Base-by-base conservation (phyloP, 2,329 filamentous ascomycete species). In the Ploettnerulaceae sp. region DNA sequence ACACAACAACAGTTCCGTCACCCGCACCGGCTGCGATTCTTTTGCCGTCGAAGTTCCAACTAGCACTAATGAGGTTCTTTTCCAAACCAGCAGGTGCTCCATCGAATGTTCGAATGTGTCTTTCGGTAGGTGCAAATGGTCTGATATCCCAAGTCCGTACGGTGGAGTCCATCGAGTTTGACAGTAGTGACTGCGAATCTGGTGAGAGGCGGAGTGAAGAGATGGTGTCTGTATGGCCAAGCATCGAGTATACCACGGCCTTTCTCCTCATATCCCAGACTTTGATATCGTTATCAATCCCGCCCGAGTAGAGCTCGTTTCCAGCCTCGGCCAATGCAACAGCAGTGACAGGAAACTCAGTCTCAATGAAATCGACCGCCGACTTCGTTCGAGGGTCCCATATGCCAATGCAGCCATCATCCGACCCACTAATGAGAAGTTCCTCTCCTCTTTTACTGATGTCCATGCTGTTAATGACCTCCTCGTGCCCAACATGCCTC, bases 231-330 rank as follows among this genome's bases (percentile, higher is more conserved):
- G 81, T 84, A 65, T 98, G 93, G 0, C 93, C 93, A 9, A 86
- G 69, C 75, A 98, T 83, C 1, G 85, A 84, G 67, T 97, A 96
- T 5, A 89, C 81, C 2, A 94, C 79, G 5, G 84, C 79, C 67
- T 94, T 89, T 72, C 95, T 97, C 56, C 93, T 82, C 62, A 97
- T 70, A 67, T 98, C 93, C 91, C 93, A 98, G 15, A 95, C 90
- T 60, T 90, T 89, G 65, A 98, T 95, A 59, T 94, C 89, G 63
- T 97, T 96, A 69, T 97, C 93, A 57, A 98, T 96, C 17, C 90
- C 87, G 36, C 91, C 91, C 5, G 87, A 86, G 66, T 93, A 98
- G 20, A 98, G 80, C 69, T 97, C 93, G 64, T 95, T 95, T 14
- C 93, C 93, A 1, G 91, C 89, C 65, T 95, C 89, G 0, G 90